Conservation (phyloP, 2,329 filamentous ascomycete species). For the Xylariaceae sp. region DNA sequence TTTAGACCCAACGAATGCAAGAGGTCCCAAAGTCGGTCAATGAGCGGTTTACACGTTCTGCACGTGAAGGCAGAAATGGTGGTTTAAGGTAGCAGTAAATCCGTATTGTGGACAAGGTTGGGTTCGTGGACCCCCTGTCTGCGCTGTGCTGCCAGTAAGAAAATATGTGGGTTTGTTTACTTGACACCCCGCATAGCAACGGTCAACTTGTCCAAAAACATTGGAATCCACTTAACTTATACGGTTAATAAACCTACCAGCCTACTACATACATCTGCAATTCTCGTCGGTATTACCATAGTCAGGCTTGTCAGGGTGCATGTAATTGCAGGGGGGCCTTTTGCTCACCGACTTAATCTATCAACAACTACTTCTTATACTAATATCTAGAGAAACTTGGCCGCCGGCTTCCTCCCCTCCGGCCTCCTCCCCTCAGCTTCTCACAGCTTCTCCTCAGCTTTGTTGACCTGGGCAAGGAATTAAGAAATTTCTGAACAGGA, state of each 20-base stretch:
- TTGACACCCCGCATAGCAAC: background rate
- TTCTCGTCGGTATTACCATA: background rate
- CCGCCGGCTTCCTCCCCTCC: no score
- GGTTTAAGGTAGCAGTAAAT: background rate
- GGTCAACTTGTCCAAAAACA: background rate
- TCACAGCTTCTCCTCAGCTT: background rate
- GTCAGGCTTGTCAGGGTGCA: no score
- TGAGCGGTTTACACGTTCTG: background rate
- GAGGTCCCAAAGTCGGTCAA: background rate
- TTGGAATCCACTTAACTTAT: background rate
- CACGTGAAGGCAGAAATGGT: background rate
- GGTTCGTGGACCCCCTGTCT: background rate
- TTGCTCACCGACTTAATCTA: background rate
- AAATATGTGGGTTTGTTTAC: background rate
- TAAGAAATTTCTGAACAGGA: background rate
- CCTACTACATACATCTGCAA: background rate
- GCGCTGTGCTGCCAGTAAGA: background rate
- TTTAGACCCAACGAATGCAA: background rate
- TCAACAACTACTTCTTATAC: background rate
- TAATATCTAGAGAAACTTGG: background rate
- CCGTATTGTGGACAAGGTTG: background rate
- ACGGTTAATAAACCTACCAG: background rate
- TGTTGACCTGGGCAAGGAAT: background rate
- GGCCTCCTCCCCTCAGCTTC: background rate
- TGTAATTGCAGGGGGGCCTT: background rate